Conservation (phyloP, 2,329 filamentous ascomycete species). For the Trichophaea hybrida region DNA sequence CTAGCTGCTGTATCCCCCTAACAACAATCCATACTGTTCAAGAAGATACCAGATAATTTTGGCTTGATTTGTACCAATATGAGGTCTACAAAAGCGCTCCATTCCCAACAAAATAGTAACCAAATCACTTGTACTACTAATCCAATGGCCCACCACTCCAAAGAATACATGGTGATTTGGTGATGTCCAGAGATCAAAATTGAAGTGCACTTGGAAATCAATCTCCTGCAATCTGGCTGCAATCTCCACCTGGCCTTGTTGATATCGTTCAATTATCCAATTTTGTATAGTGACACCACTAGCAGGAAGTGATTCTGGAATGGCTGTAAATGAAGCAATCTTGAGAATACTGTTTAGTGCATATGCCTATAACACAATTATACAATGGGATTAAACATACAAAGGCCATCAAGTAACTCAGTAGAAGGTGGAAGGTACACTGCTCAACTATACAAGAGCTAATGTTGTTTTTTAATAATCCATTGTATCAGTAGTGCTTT, state of each 20-base stretch:
- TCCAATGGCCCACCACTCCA: conserved; percentile 10
- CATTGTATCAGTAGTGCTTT: not conserved
- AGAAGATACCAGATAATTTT: not conserved
- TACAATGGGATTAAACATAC: not conserved
- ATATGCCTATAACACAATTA: not conserved
- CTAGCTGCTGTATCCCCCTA: too few species aligned
- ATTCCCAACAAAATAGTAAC: not conserved
- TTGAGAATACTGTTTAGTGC: too few species aligned
- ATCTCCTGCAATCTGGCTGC: not conserved
- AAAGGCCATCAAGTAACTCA: not conserved
- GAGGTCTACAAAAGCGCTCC: conserved; percentile 1
- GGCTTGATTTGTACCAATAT: conserved; percentile 5
- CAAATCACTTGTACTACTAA: not conserved
- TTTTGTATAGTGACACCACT: not conserved
- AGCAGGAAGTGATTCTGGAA: not conserved
- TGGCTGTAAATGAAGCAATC: not conserved
- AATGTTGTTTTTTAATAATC: not conserved
- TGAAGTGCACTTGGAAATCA: conserved; percentile 3
- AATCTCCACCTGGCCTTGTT: not conserved
- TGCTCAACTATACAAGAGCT: not conserved
- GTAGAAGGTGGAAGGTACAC: not conserved
- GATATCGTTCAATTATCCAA: not conserved
- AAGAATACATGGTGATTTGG: conserved; percentile 13
- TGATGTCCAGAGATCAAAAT: conserved; percentile 16
- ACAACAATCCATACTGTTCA: not conserved